Conservation (phyloP, 495 filamentous ascomycete genomes). For the Stereocaulon alpinum region DNA sequence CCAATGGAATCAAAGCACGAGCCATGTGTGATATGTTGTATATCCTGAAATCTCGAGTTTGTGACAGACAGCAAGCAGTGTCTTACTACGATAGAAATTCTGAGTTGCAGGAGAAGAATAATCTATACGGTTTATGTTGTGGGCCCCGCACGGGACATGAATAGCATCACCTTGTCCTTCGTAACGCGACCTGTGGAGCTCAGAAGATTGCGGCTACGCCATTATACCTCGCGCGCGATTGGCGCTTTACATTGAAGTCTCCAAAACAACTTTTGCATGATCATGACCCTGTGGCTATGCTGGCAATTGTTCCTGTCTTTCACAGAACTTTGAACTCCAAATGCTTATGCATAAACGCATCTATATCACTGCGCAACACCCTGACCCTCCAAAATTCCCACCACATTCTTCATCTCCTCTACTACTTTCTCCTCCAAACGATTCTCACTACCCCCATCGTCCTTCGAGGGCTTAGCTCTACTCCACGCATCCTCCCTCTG, state of each 20-base stretch:
- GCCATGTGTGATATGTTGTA: no score
- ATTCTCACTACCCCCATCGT: conserved; percentile 39
- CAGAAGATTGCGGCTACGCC: no score
- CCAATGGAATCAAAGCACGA: no score
- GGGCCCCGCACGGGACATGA: no score
- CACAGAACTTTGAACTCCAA: neutral
- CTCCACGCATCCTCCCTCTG: conserved; percentile 59
- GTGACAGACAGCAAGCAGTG: no score
- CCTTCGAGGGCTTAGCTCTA: conserved; percentile 36
- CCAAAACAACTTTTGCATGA: neutral
- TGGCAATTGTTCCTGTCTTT: neutral
- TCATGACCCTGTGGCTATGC: neutral
- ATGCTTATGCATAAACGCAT: neutral
- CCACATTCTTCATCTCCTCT: conserved; percentile 40
- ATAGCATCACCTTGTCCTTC: no score
- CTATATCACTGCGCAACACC: conserved; percentile 1
- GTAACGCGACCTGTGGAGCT: no score
- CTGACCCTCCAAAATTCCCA: conserved; percentile 10
- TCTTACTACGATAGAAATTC: no score
- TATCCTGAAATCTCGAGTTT: no score
- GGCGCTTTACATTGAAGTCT: neutral
- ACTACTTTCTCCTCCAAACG: conserved; percentile 65
- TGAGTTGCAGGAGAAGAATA: no score
- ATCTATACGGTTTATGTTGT: no score
- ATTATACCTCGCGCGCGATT: no score